A percentile compares a stretch with the other conserved stretches of the same genome.
These are phyloP conservation scores for Ramularia endophylla DNA, from an alignment of 2,329 filamentous ascomycete species.

Conservation along the genomic window DNA sequence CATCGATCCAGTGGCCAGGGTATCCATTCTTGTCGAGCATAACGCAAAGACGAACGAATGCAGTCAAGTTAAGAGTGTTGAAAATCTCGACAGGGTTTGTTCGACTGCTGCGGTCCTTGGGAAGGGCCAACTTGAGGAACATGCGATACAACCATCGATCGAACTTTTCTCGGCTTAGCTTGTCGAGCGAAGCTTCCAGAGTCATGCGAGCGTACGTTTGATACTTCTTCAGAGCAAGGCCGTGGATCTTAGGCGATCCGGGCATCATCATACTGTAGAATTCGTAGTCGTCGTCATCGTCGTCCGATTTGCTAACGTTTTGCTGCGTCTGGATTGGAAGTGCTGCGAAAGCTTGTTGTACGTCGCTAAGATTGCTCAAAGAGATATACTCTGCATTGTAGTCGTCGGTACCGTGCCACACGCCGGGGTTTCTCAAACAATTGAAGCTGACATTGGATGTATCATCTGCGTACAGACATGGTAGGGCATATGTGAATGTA, in stretches of 20 bases:
- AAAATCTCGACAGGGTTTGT: constrained; percentile 7
- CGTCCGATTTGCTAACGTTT: too few species aligned
- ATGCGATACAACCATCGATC: constrained; percentile 6
- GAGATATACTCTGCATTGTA: constrained; percentile 8
- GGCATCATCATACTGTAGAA: too few species aligned
- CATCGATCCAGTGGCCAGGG: too few species aligned
- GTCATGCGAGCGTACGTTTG: too few species aligned
- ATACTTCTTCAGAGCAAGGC: too few species aligned
- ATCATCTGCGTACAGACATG: constrained; percentile 1
- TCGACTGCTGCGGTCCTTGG: too few species aligned
- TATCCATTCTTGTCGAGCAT: constrained; percentile 11
- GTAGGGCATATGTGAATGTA: constrained; percentile 6
- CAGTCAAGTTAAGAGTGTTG: constrained; percentile 14
- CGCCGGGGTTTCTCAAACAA: constrained; percentile 5
- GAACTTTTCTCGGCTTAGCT: neutral
- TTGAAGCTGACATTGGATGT: constrained; percentile 2
- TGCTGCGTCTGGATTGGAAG: too few species aligned
- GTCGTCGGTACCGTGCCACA: constrained; percentile 1
- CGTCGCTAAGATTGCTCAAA: constrained; percentile 2
- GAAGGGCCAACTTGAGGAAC: constrained; percentile 13
- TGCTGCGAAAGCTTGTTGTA: constrained; percentile 4
- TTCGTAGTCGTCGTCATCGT: too few species aligned
- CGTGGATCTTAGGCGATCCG: too few species aligned
- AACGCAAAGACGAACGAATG: constrained; percentile 7
- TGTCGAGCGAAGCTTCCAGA: too few species aligned